Percentiles rank a stretch among this genome's conserved stretches.
Evolutionary conservation across 352 stramenopile species (phyloP).

Genomic region (Albugo candida): DNA sequence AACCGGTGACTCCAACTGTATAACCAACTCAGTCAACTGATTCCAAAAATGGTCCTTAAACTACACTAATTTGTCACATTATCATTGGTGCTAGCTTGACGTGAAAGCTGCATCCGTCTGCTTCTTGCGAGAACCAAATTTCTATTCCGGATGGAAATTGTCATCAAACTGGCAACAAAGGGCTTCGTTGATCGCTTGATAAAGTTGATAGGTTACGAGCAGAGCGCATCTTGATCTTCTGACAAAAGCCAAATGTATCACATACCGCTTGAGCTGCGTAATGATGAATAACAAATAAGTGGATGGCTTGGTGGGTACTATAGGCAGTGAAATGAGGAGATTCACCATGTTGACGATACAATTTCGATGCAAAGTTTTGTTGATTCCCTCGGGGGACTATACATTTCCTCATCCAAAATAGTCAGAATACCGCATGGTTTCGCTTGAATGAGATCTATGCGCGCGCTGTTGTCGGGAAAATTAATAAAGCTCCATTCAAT

Average conservation of each 20-base stretch:
- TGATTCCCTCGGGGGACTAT: conserved; percentile 77
- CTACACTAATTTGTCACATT: conserved; percentile 22
- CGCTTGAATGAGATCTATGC: conserved; percentile 78
- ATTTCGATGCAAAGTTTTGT: conserved; percentile 68
- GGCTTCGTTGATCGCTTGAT: conserved; percentile 47
- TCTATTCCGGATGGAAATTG: conserved; percentile 2
- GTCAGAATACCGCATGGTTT: conserved; percentile 72
- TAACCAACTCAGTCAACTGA: conserved; percentile 84
- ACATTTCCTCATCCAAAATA: conserved; percentile 78
- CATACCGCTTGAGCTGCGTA: conserved; percentile 90
- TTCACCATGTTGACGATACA: conserved; percentile 45
- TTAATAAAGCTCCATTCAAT: conserved; percentile 82
- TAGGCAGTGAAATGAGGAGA: conserved; percentile 51
- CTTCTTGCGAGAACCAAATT: neutral
- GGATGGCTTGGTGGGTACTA: conserved; percentile 62
- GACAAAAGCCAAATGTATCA: conserved; percentile 83
- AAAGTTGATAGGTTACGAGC: conserved; percentile 63
- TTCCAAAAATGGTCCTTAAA: conserved; percentile 79
- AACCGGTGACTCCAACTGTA: conserved; percentile 86
- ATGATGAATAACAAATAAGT: conserved; percentile 74
- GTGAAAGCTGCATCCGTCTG: conserved; percentile 9
- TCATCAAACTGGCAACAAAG: conserved; percentile 44
- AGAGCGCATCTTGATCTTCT: conserved; percentile 92
- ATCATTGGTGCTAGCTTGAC: conserved; percentile 9
- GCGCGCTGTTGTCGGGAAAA: conserved; percentile 78